Base-by-base conservation (phyloP, 1,139 yeast species). In the Taphrina pruni region DNA sequence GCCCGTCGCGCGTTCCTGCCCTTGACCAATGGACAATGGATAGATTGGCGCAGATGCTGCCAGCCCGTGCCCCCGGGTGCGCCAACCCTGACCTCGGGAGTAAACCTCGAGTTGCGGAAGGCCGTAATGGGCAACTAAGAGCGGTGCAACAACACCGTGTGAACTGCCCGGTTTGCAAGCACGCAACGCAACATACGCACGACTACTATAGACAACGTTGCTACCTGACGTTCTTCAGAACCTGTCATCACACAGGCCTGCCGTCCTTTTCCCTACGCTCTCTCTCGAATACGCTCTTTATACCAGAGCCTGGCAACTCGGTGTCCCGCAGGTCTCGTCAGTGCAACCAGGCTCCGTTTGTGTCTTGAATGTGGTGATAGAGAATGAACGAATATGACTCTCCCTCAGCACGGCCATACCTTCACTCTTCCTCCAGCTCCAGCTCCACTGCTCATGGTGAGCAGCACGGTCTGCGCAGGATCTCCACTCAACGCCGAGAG, bases 321-420 rank as follows among this genome's bases (percentile, higher is more conserved):
- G 17, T 17, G n/a, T 43, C 46, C 46, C 17, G 17, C 46, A 2
- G 46, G 17, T 43, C 14, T 17, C 46, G 14, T 14, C 14, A 6
- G 9, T 11, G 14, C 54, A 14, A 32, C 32, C 36, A 50, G 54
- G 36, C 36, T 20, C 35, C 20, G 36, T 6, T 32, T n/a, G 9
- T 32, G 54, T 50, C 35, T 50, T 32, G 36, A 6, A 50, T 50
- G 54, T 32, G 36, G 38, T 48, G 35, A 11, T 56, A 26, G 46
- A 32, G 21, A 17, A 58, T 58, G 62, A 45, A 21, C 41, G 62
- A 58, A 43, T 20, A 43, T 43, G 62, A 58, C 39, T 58, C 62
- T 6, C 62, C 62, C 14, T 58, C 62, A 9, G 12, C 62, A 6
- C 7, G 62, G 38, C n/a, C 35, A 6, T 20, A 48, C 52, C 52